Base-by-base conservation (phyloP, 495 filamentous ascomycete species). In the Lophium mytilinum region DNA sequence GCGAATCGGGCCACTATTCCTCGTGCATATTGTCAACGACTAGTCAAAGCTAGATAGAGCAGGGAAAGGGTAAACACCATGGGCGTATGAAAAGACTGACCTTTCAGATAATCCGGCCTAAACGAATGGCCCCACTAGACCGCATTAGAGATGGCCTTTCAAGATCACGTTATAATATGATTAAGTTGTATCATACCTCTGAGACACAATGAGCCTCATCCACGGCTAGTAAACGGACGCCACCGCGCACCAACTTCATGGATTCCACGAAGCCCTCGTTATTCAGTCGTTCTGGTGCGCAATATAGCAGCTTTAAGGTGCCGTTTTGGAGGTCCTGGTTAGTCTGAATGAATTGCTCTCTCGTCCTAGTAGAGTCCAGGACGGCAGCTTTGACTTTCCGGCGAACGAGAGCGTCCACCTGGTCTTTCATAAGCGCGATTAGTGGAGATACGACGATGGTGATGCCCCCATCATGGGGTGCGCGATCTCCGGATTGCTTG, bases 191-290 rank as follows among this genome's bases (percentile, higher is more conserved):
- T 19, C 43, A 21, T 47, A 47, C 43, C 66, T 83, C 77, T 9
- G 78, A 82, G 12, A 83, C 77, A 55, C 80, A 83, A 67, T 82
- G 80, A 8, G 80, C 80, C 55, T 83, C 78, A 58, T 83, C 80
- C 24, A 82, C 73, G 6, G 80, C 80, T 17, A 83, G 62, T 11
- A 83, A 64, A 7, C 81, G 75, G 18, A 84, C 69, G 3, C 62
- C 58, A 14, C 62, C 78, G 0, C 71, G 76, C 4, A 77, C 69
- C 21, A 66, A 53, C 43, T 76, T 80, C 55, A 83, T 75, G 19
- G 68, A 76, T 46, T 77, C 75, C 9, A 83, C 69, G 47, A 83
- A 83, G 0, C 73, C 76, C 47, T 80, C 78, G 54, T 80, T 83
- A 56, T 82, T 83, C 21, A 83, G 68, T 6, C 78, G 67, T 64